Percentiles rank a stretch among this genome's conserved stretches.
phyloP scores from a whole-genome alignment of 495 filamentous ascomycete genomes.

The Aspergillus hancockii region DNA sequence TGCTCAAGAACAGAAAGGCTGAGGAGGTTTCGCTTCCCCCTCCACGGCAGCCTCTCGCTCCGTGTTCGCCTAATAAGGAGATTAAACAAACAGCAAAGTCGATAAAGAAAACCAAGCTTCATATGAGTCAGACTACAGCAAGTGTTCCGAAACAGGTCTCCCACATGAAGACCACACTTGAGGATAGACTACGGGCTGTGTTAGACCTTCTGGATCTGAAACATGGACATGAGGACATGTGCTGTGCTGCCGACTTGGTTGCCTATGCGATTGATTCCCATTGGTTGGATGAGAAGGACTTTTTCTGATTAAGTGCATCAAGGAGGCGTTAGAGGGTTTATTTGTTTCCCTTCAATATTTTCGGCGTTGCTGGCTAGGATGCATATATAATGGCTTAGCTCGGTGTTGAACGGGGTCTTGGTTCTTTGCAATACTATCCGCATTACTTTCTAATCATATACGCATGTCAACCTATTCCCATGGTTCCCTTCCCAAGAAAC shows the following conservation, averaged over 20 bases:
- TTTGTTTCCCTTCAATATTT: not conserved
- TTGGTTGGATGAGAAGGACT: constrained; percentile 45
- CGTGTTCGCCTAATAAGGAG: constrained; percentile 38
- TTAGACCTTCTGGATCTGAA: constrained; percentile 43
- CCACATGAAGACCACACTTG: constrained; percentile 33
- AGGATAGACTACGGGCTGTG: constrained; percentile 34
- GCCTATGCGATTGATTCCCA: constrained; percentile 49
- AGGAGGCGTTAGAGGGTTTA: not conserved
- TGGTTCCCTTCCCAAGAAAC: not conserved
- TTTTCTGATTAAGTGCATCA: constrained; percentile 27
- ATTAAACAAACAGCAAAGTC: constrained; percentile 15
- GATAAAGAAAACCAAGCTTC: constrained; percentile 15
- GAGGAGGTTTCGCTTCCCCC: constrained; percentile 19
- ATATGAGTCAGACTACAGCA: not conserved
- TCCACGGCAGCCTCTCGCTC: constrained; percentile 34
- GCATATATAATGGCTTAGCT: not conserved
- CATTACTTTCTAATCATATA: not conserved
- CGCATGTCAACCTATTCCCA: too few species aligned
- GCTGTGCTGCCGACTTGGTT: constrained; percentile 49
- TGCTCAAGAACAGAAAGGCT: constrained; percentile 42
- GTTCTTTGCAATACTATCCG: not conserved
- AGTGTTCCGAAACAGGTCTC: constrained; percentile 20
- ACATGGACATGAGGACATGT: constrained; percentile 47
- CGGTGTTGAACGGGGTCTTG: not conserved
- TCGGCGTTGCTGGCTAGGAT: not conserved